Evolutionary conservation across 2,329 filamentous ascomycete genomes (phyloP).

Genomic region (Aspergillus sp.): DNA sequence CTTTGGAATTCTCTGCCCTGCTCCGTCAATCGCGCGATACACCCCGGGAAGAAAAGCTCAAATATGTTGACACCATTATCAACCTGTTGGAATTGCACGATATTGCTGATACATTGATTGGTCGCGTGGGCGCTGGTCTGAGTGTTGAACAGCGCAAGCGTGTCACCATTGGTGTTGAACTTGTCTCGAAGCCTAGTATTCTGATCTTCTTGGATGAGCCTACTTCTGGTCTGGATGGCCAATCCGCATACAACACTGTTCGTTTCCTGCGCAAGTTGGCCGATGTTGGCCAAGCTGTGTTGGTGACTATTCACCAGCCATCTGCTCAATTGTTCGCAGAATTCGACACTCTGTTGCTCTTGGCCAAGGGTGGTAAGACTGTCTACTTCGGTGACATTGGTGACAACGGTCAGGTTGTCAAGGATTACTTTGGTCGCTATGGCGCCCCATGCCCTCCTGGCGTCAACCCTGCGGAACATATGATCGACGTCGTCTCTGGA

Average conservation of each 20-base stretch:
- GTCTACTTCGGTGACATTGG: constrained; percentile 68
- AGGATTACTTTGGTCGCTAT: constrained; percentile 62
- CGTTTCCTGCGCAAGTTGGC: constrained; percentile 63
- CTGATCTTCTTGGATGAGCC: constrained; percentile 68
- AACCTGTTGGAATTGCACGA: constrained; percentile 59
- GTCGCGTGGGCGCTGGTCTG: constrained; percentile 36
- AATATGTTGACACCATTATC: constrained; percentile 61
- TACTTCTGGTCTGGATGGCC: constrained; percentile 64
- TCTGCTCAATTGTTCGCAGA: constrained; percentile 62
- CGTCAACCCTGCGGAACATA: constrained; percentile 59
- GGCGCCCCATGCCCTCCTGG: constrained; percentile 59
- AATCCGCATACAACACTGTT: constrained; percentile 62
- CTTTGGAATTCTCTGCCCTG: constrained; percentile 61
- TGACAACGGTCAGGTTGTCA: constrained; percentile 58
- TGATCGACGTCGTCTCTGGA: constrained; percentile 48
- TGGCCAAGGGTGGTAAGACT: constrained; percentile 63
- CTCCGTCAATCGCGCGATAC: constrained; percentile 52
- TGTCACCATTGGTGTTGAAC: constrained; percentile 67
- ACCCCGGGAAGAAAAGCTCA: constrained; percentile 55
- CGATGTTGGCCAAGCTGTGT: constrained; percentile 60
- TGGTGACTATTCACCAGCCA: constrained; percentile 69
- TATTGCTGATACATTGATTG: constrained; percentile 60
- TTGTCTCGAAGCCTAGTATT: constrained; percentile 63
- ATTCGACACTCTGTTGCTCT: constrained; percentile 65
- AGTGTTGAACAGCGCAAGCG: constrained; percentile 65